These are phyloP conservation scores for Geranium rotundifolium DNA, from an alignment of 345 rosid species.

Conservation along the genomic window DNA sequence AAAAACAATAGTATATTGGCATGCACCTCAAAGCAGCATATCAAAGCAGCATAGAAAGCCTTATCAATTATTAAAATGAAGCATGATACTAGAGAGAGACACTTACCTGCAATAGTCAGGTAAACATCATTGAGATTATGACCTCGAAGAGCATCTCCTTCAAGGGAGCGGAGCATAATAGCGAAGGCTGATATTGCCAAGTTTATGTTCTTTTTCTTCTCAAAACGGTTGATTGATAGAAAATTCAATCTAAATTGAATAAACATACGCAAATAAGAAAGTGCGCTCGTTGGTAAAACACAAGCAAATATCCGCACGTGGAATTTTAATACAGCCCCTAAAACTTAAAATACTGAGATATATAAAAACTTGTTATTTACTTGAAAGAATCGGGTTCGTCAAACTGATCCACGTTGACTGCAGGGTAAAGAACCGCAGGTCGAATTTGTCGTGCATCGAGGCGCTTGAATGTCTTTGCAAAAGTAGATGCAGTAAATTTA, in stretches of 20 bases:
- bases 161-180: conserved; percentile 30
- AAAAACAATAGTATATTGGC: neutral
- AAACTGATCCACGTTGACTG: conserved; percentile 78
- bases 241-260: conserved; percentile 51
- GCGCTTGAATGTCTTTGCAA: conserved; percentile 72
- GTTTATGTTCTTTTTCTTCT: conserved; percentile 77
- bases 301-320: neutral
- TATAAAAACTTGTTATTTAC: conserved; percentile 34
- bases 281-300: neutral
- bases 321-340: conserved; percentile 3
- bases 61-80: neutral
- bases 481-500: conserved; percentile 72
- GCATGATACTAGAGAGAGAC: neutral
- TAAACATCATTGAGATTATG: conserved; percentile 27
- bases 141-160: conserved; percentile 19
- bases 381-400: conserved; percentile 38
- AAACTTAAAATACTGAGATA: conserved; percentile 15
- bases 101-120: conserved; percentile 69
- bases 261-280: neutral
- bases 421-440: conserved; percentile 87
- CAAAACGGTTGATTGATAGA: conserved; percentile 79
- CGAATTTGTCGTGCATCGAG: conserved; percentile 56
- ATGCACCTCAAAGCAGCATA: neutral
- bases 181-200: conserved; percentile 87
- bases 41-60: too few species aligned